Percentiles rank a stretch among this genome's conserved stretches.
These are phyloP conservation scores for Dryadomyces quercus-mongolicae DNA, from an alignment of 2,329 filamentous ascomycete genomes.

Conservation along the genomic window DNA sequence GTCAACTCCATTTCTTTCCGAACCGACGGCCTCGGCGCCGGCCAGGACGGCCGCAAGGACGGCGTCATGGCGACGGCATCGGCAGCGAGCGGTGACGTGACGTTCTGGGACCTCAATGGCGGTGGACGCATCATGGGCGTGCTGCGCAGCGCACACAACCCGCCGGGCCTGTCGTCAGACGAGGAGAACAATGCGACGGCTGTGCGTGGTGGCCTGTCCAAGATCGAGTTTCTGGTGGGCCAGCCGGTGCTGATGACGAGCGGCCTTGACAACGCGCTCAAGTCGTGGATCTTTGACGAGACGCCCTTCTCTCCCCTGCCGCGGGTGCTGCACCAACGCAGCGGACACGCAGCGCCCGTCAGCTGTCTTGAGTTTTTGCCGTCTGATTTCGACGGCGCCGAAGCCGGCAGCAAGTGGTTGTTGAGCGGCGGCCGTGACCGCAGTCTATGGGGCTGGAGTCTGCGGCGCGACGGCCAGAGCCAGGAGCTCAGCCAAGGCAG, in stretches of 20 bases:
- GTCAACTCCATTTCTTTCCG: constrained; percentile 82
- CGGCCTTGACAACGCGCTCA: constrained; percentile 84
- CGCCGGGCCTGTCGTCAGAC: constrained; percentile 33
- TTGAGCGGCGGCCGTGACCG: constrained; percentile 81
- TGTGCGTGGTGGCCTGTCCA: constrained; percentile 70
- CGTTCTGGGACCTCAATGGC: constrained; percentile 89
- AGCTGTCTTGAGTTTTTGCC: constrained; percentile 77
- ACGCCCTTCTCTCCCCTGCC: constrained; percentile 80
- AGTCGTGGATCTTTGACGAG: constrained; percentile 94
- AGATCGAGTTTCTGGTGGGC: constrained; percentile 76
- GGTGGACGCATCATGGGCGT: constrained; percentile 80
- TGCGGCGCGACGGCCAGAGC: constrained; percentile 88
- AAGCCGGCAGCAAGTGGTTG: constrained; percentile 85
- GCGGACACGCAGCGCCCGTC: constrained; percentile 79
- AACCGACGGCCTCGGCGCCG: constrained; percentile 78
- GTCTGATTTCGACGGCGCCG: constrained; percentile 77
- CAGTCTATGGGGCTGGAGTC: constrained; percentile 92
- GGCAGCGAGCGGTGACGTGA: constrained; percentile 69
- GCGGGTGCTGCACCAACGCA: constrained; percentile 71
- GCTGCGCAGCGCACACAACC: constrained; percentile 77
- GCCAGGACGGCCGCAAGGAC: constrained; percentile 69
- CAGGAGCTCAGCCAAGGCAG: constrained; percentile 86
- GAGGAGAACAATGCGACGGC: constrained; percentile 19
- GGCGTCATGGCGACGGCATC: constrained; percentile 93
- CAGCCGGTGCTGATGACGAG: constrained; percentile 86